Evolutionary conservation across 1,139 yeast species (phyloP).

Genomic region (Pichia norvegensis): DNA sequence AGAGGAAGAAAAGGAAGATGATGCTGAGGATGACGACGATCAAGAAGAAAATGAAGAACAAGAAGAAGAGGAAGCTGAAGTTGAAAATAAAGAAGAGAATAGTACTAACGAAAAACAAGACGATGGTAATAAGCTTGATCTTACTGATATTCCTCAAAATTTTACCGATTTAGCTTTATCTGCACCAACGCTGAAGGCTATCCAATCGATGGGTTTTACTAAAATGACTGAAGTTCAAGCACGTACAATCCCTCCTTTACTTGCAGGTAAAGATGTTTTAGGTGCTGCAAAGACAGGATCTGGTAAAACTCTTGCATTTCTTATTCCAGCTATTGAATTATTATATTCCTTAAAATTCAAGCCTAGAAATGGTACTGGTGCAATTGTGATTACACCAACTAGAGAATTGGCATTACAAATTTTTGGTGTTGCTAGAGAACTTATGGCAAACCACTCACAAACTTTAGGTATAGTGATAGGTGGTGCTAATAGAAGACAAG

Average conservation of each 20-base stretch:
- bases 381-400: conserved; percentile 78
- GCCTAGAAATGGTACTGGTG: conserved; percentile 91
- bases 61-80: conserved; percentile 16
- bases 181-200: conserved; percentile 71
- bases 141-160: conserved; percentile 10
- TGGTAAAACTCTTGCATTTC: conserved; percentile 91
- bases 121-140: conserved; percentile 10
- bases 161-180: conserved; percentile 57
- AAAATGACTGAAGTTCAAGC: conserved; percentile 92
- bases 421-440: conserved; percentile 91
- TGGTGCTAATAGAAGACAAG: conserved; percentile 96
- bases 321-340: conserved; percentile 91
- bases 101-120: conserved; percentile 24
- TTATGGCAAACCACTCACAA: conserved; percentile 86
- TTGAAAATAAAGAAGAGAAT: conserved; percentile 28
- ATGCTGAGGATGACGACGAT: conserved; percentile 38
- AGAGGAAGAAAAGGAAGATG: conserved; percentile 12
- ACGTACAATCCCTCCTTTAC: conserved; percentile 86
- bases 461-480: conserved; percentile 96
- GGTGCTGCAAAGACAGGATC: conserved; percentile 99
- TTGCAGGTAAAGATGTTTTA: conserved; percentile 91
- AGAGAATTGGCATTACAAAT: conserved; percentile 93
- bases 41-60: conserved; percentile 36
- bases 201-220: conserved; percentile 77
- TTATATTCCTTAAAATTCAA: conserved; percentile 81